Percentiles rank a stretch among this genome's conserved stretches.
phyloP scores from a whole-genome alignment of 495 filamentous ascomycete genomes.

The Chlorociboria aeruginascens region DNA sequence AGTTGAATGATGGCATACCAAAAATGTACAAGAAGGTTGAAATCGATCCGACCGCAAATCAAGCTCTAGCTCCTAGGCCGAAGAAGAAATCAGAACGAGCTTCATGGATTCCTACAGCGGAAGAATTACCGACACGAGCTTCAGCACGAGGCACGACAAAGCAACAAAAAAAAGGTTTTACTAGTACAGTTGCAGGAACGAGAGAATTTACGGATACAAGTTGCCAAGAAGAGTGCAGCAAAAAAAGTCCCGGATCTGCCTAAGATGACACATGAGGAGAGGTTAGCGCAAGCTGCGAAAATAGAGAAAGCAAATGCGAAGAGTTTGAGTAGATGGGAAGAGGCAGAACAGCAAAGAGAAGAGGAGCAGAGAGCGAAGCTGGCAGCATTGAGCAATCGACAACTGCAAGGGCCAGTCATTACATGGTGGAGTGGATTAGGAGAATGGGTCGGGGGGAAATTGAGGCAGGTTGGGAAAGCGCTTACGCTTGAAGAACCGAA shows the following conservation, averaged over 20 bases:
- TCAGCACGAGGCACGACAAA: constrained; percentile 76
- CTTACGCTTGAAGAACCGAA: constrained; percentile 45
- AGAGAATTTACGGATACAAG: constrained; percentile 65
- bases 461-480: constrained; percentile 57
- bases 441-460: constrained; percentile 61
- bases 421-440: constrained; percentile 87
- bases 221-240: constrained; percentile 73
- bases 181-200: constrained; percentile 74
- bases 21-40: constrained; percentile 41
- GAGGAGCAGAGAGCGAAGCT: constrained; percentile 73
- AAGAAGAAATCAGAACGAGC: constrained; percentile 90
- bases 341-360: constrained; percentile 72
- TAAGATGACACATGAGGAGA: constrained; percentile 80
- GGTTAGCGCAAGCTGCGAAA: constrained; percentile 69
- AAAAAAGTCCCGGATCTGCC: constrained; percentile 64
- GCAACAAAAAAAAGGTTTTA: constrained; percentile 73
- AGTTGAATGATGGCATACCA: constrained; percentile 50
- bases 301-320: constrained; percentile 78
- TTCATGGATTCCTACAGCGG: constrained; percentile 73
- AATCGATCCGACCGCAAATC: constrained; percentile 28
- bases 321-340: constrained; percentile 90
- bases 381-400: constrained; percentile 72
- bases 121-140: constrained; percentile 69
- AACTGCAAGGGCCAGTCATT: constrained; percentile 78
- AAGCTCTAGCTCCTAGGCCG: constrained; percentile 42